These are phyloP conservation scores for Acorus gramineus DNA, from an alignment of 106 monocot genomes.

Conservation along the genomic window DNA sequence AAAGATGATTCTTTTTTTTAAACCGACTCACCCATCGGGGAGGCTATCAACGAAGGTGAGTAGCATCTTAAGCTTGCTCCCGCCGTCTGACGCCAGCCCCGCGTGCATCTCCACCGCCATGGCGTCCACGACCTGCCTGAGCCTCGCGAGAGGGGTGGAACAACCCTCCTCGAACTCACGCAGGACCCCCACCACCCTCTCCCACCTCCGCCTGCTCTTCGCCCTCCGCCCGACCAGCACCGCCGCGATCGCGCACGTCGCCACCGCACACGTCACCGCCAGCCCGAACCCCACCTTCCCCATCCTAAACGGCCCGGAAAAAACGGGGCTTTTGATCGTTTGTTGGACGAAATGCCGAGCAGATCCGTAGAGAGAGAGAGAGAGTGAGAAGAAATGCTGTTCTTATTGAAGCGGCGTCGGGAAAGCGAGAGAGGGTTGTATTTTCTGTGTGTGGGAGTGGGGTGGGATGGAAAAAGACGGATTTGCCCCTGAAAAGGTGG, in stretches of 20 bases:
- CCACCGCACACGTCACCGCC: constrained; percentile 63
- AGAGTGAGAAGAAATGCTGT: not conserved
- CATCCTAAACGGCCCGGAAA: constrained; percentile 4
- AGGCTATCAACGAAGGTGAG: constrained; percentile 56
- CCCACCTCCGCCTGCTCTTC: constrained; percentile 35
- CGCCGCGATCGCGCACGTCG: constrained; percentile 47
- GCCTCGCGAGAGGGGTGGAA: constrained; percentile 29
- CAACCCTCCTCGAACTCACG: constrained; percentile 57
- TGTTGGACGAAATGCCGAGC: constrained; percentile 13
- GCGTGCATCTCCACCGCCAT: constrained; percentile 91
- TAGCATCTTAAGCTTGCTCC: constrained; percentile 78
- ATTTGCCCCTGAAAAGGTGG: constrained; percentile 12
- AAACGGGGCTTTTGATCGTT: not conserved
- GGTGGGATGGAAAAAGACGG: constrained; percentile 15
- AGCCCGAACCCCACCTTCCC: constrained; percentile 37
- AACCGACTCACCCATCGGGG: constrained; percentile 37
- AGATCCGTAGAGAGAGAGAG: not conserved
- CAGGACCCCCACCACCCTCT: constrained; percentile 34
- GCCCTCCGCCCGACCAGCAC: constrained; percentile 31
- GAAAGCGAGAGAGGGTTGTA: not conserved
- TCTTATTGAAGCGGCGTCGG: not conserved
- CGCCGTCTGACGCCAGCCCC: constrained; percentile 69
- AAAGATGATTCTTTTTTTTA: not conserved
- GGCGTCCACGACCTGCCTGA: constrained; percentile 65
- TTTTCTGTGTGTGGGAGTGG: not conserved